These are phyloP conservation scores for Saturnispora ahearnii DNA, from an alignment of 805 yeast species.

Conservation along the genomic window DNA sequence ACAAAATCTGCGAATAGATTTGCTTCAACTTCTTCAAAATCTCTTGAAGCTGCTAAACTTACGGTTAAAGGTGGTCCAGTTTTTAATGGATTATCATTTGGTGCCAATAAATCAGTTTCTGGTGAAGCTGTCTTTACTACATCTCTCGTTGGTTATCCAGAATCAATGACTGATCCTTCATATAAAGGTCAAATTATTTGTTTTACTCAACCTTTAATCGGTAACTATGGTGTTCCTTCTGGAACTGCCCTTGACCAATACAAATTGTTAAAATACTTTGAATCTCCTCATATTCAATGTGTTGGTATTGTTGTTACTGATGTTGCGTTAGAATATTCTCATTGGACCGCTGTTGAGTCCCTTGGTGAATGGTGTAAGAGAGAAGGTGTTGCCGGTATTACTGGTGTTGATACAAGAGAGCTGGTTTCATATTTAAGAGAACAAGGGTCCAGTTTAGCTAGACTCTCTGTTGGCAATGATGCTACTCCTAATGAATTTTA, in stretches of 20 bases:
- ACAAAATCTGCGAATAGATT: slow-evolving; percentile 5
- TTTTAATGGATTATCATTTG: slow-evolving; percentile 89
- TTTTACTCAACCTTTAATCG: slow-evolving; percentile 92
- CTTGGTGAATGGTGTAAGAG: slow-evolving; percentile 93
- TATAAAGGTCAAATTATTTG: slow-evolving; percentile 96
- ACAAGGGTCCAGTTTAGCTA: slow-evolving; percentile 89
- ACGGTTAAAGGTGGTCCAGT: slow-evolving; percentile 90
- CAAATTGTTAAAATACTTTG: slow-evolving; percentile 82
- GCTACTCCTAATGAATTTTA: slow-evolving; percentile 84
- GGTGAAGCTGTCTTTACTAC: slow-evolving; percentile 99
- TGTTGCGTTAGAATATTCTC: slow-evolving; percentile 92
- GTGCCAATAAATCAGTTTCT: slow-evolving; percentile 83
- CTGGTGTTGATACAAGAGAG: slow-evolving; percentile 96
- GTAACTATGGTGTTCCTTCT: slow-evolving; percentile 97
- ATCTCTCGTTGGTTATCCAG: slow-evolving; percentile 96
- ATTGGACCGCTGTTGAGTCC: slow-evolving; percentile 98
- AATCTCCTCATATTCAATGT: slow-evolving; percentile 85
- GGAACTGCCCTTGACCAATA: slow-evolving; percentile 71
- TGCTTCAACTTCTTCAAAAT: slow-evolving; percentile 25
- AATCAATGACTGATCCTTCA: slow-evolving; percentile 95
- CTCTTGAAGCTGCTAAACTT: slow-evolving; percentile 74
- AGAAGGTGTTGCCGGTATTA: slow-evolving; percentile 91
- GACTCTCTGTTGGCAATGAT: slow-evolving; percentile 82
- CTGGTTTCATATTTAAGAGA: slow-evolving; percentile 90
- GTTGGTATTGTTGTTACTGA: slow-evolving; percentile 95